Base-by-base conservation (phyloP, 192 early-diverging fungal genomes). In the Backusella mclennaniae region DNA sequence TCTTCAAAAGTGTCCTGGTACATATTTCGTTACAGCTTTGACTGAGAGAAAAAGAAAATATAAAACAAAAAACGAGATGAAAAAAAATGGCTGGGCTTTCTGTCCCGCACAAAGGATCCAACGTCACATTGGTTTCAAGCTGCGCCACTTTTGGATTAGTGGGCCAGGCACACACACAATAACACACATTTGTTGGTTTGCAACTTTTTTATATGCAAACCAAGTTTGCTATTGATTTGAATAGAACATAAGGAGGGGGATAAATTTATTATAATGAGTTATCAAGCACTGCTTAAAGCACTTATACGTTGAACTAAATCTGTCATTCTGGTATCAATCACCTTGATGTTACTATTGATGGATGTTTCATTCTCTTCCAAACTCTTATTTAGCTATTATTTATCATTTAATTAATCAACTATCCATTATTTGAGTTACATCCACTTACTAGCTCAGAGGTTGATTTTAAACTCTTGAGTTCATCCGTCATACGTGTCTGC, bases 401-500 rank as follows among this genome's bases (percentile, higher is more conserved):
- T 29, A 63, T 63, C 17, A 49, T 8, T 33, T 33, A 2, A 33
- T 33, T 33, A 33, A 33, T 33, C 2, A 3, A 33, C 33, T 3
- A 33, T 33, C 33, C 33, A 3, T 33, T 33, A 2, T 33, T 33
- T 33, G 33, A 33, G 2, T 33, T 0, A 33, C 33, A 33, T 33
- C 33, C 33, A 33, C 72, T 74, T 80, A 90, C 88, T 74, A 85
- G 82, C 31, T 67, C 69, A 11, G 85, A 85, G 12, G 92, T 87
- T 21, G 89, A 87, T 67, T 86, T 85, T 46, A 96, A 83, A 39
- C 80, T 87, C 23, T 87, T 87, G 12, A 93, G 71, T 73, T 93
- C 92, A 44, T 92, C 92, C 4, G 73, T 78, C 66, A 96, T 87
- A 29, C 88, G 86, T 14, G 73, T 83, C 73, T 96, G 95, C 69